Evolutionary conservation across 179 eudicot species (phyloP).

Genomic region (Drosera spatulata): DNA sequence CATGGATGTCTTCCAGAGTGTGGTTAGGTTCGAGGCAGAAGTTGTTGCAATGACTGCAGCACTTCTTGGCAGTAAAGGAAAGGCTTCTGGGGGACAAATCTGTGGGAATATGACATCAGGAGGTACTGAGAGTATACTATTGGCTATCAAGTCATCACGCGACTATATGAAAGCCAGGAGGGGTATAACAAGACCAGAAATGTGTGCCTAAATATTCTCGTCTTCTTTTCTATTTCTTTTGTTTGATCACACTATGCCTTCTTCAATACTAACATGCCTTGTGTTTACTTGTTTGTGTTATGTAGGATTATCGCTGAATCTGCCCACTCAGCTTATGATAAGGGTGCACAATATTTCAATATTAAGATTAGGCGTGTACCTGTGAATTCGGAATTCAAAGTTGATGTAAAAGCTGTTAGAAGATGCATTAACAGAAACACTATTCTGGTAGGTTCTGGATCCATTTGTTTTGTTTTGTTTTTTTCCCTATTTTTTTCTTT

Average conservation of each 20-base stretch:
- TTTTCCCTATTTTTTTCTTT: background rate
- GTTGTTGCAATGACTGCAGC: conserved; percentile 98
- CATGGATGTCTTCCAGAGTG: conserved; percentile 85
- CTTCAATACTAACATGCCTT: background rate
- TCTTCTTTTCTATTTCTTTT: background rate
- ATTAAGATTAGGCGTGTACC: conserved; percentile 91
- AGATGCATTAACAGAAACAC: conserved; percentile 69
- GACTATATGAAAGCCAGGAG: conserved; percentile 82
- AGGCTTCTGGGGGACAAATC: conserved; percentile 74
- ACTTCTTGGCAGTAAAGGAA: conserved; percentile 71
- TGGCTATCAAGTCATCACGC: conserved; percentile 91
- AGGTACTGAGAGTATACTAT: conserved; percentile 90
- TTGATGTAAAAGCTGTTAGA: conserved; percentile 71
- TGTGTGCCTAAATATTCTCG: conserved; percentile 29
- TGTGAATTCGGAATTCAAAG: conserved; percentile 62
- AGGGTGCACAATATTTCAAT: conserved; percentile 92
- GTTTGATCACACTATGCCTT: background rate
- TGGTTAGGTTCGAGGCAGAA: conserved; percentile 78
- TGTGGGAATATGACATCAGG: conserved; percentile 99
- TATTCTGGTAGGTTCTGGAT: conserved; percentile 40
- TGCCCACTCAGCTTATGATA: conserved; percentile 98
- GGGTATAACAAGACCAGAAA: conserved; percentile 77
- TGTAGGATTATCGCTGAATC: conserved; percentile 87
- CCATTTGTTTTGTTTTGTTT: background rate
- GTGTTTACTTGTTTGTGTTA: conserved; percentile 7